Evolutionary conservation across 345 rosid species (phyloP), one percentile per base, ranked within the genome.

Genomic region (Cardamine chenopodiifolia): DNA sequence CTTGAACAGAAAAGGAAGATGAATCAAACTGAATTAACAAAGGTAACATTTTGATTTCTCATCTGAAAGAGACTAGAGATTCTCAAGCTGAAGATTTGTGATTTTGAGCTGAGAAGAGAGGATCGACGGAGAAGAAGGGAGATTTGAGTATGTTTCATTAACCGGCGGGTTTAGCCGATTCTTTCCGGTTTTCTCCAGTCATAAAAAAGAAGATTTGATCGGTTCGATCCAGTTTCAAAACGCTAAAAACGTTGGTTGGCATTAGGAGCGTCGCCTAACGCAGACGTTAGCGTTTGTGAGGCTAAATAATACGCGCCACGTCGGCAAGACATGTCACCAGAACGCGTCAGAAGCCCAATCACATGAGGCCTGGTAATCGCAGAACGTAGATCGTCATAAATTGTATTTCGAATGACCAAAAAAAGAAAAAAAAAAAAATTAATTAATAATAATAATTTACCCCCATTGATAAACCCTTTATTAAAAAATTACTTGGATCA

Each of bases 261-360:
- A 49, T 52, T 32, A 1, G 12, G 26, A 19, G 28, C 53, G 53
- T 44, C 32, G 23, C 17, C 55, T 7, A 40, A 14, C 10, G 37
- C 39, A 44, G 44, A n/a, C 10, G 3, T 14, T 0, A 35, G 19
- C 18, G 74, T 70, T 45, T 32, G 32, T 31, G 37, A 12, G 7
- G 26, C 14, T 25, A 49, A 50, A 50, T 49, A 0, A 48, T 26
- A 68, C 49, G 25, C 42, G 65, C 79, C 75, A 62, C 23, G 70
- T 69, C 71, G 55, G 45, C 70, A 61, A 44, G 57, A 32, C 75
- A 69, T 32, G 79, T 62, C 64, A 69, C 2, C 42, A 31, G 54
- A 62, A 76, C 70, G 34, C 75, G 75, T 69, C 75, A 75, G 22
- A 8, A 19, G 47, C 40, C 74, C 69, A 76, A 76, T 76, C 75